Percentiles rank a stretch among this genome's conserved stretches.
phyloP scores from a whole-genome alignment of 1,284 basidiomycete species.

The Ustilago hordei region DNA sequence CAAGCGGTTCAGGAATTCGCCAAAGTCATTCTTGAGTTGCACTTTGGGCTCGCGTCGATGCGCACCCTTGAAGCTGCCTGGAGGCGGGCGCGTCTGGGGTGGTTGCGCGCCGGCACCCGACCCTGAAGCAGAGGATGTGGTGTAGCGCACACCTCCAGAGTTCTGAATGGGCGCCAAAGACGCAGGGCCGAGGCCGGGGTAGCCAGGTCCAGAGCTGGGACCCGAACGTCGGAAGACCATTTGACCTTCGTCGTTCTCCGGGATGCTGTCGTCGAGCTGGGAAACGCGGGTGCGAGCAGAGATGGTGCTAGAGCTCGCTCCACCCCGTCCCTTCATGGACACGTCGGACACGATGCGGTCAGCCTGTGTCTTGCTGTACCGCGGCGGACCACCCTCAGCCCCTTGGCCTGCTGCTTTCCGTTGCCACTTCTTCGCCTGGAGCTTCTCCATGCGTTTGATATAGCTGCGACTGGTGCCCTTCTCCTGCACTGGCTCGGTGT shows the following conservation, averaged over 20 bases:
- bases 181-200: constrained; percentile 14
- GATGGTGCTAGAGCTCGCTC: constrained; percentile 13
- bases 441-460: constrained; percentile 26
- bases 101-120: constrained; percentile 7
- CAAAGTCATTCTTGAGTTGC: constrained; percentile 20
- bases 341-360: constrained; percentile 30
- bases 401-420: constrained; percentile 8
- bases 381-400: constrained; percentile 21
- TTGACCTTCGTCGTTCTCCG: constrained; percentile 26
- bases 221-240: constrained; percentile 34
- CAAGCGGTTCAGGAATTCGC: constrained; percentile 23
- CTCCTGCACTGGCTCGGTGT: constrained; percentile 21
- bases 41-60: constrained; percentile 37
- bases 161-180: constrained; percentile 15
- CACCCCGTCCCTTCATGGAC: constrained; percentile 32
- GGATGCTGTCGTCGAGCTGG: constrained; percentile 42
- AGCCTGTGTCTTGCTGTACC: constrained; percentile 8
- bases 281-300: constrained; percentile 31
- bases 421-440: constrained; percentile 20
- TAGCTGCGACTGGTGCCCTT: constrained; percentile 31
- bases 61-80: constrained; percentile 46
- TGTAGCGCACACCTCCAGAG: constrained; percentile 3
- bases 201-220: constrained; percentile 20
- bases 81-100: constrained; percentile 10
- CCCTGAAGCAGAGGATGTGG: neutral